phyloP scores from a whole-genome alignment of 345 rosid genomes.

The sweet orange (Citrus sinensis) region DNA sequence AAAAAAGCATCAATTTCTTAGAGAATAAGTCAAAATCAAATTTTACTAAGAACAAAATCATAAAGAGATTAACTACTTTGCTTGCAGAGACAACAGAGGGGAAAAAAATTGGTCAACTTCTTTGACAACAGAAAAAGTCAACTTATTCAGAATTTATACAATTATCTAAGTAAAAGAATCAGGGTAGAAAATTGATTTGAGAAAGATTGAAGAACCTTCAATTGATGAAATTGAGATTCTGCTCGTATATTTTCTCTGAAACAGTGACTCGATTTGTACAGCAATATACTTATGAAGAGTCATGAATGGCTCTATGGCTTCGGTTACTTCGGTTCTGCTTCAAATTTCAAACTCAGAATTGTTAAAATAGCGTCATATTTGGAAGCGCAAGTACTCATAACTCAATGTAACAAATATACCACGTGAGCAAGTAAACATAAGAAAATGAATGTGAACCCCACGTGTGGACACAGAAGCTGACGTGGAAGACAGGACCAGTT shows the following conservation, averaged over 20 bases:
- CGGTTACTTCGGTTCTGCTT: not conserved
- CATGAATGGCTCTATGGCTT: not conserved
- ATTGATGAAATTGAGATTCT: not conserved
- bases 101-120: too few relatives aligned
- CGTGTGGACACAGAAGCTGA: not conserved
- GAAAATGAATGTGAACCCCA: not conserved
- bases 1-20: not conserved
- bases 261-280: not conserved
- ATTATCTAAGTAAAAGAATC: not conserved
- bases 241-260: not conserved
- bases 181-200: not conserved
- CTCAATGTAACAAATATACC: not conserved
- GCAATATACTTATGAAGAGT: not conserved
- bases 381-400: not conserved
- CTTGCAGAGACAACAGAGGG: not conserved
- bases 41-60: not conserved
- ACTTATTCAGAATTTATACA: too few relatives aligned
- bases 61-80: not conserved
- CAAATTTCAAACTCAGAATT: conserved; percentile 18
- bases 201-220: not conserved
- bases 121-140: not conserved
- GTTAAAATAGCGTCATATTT: not conserved
- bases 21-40: not conserved
- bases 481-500: not conserved
- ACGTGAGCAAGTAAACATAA: not conserved